Conservation (phyloP, 176 grass and related monocot genomes). For the Aegilops tauschii region DNA sequence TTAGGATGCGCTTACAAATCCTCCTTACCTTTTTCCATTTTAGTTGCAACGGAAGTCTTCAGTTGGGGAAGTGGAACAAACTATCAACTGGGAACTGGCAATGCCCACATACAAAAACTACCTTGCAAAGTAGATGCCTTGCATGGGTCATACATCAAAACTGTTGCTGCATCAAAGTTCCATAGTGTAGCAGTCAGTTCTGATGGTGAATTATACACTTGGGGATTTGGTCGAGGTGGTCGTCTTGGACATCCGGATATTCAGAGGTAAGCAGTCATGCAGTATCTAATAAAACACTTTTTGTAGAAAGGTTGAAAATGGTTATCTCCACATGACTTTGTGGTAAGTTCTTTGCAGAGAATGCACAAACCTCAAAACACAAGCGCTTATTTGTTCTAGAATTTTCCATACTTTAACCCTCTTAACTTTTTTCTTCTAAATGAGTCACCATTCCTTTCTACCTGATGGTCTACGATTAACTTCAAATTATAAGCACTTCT, state of each 20-base stretch:
- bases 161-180: conserved; percentile 82
- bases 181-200: conserved; percentile 89
- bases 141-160: conserved; percentile 78
- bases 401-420: too few species aligned
- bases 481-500: background rate
- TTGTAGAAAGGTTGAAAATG: background rate
- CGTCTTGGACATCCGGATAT: conserved; percentile 94
- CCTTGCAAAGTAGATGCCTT: conserved; percentile 98
- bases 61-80: conserved; percentile 99
- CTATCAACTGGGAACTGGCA: conserved; percentile 96
- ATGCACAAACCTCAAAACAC: background rate
- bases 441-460: too few species aligned
- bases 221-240: conserved; percentile 97
- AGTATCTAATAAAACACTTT: background rate
- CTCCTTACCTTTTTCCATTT: conserved; percentile 34
- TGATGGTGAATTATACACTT: conserved; percentile 91
- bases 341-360: background rate
- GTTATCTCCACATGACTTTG: background rate
- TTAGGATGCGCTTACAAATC: conserved; percentile 37
- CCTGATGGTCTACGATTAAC: background rate
- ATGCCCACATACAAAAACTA: conserved; percentile 94
- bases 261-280: conserved; percentile 57
- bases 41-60: conserved; percentile 93
- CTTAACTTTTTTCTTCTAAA: too few species aligned
- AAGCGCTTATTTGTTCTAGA: background rate